phyloP scores from a whole-genome alignment of 148 eudicot species.

The Gaultheria prostrata region DNA sequence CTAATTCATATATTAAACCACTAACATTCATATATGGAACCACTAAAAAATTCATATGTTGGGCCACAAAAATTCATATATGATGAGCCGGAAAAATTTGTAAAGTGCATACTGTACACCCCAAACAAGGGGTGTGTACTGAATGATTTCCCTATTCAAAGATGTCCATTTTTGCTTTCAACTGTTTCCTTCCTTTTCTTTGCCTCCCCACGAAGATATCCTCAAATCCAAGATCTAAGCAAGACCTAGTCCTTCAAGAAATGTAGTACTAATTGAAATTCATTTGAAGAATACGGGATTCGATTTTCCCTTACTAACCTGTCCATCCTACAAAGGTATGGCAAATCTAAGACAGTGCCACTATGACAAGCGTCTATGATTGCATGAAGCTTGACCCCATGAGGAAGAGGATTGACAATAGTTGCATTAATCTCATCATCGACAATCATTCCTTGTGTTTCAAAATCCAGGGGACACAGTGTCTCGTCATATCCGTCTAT shows the following conservation, averaged over 20 bases:
- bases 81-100: no score
- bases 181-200: not conserved
- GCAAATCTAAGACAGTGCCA: conserved; percentile 55
- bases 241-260: not conserved
- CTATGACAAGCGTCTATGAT: conserved; percentile 58
- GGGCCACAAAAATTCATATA: no score
- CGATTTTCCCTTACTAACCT: conserved; percentile 23
- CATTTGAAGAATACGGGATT: not conserved
- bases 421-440: conserved; percentile 55
- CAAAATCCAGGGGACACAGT: conserved; percentile 48
- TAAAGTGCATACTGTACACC: no score
- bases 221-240: not conserved
- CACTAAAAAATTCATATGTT: no score
- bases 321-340: conserved; percentile 56
- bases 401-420: conserved; percentile 49
- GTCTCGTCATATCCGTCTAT: conserved; percentile 60
- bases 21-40: no score
- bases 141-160: not conserved
- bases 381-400: conserved; percentile 54
- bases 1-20: no score
- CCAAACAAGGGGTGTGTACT: no score
- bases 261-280: not conserved
- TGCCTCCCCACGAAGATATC: not conserved
- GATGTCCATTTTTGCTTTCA: not conserved
- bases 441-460: conserved; percentile 57